Conservation (phyloP, 2,329 filamentous ascomycete genomes). For the Botrytis cinerea region DNA sequence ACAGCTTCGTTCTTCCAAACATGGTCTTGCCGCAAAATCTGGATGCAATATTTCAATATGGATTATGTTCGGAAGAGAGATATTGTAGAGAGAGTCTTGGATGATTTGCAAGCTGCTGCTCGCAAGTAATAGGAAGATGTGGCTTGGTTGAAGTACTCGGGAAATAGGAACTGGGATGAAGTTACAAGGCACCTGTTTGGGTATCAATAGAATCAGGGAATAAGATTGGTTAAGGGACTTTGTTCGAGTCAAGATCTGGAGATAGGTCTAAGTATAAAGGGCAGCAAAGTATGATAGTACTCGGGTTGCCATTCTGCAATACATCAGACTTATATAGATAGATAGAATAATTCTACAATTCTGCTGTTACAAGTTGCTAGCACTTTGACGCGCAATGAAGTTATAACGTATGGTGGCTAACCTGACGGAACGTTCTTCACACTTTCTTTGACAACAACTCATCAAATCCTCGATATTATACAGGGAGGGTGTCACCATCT, state of each 20-base stretch:
- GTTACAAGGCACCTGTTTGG: background rate
- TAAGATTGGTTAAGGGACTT: background rate
- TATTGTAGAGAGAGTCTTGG: constrained; percentile 10
- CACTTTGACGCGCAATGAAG: background rate
- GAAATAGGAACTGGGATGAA: background rate
- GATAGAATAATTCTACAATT: background rate
- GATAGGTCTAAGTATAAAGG: background rate
- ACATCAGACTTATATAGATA: background rate
- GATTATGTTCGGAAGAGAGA: background rate
- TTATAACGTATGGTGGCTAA: background rate
- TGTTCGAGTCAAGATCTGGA: no score
- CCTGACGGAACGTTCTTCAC: background rate
- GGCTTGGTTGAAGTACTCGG: no score
- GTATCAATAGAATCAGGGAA: background rate
- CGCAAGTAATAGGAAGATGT: background rate
- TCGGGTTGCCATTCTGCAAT: background rate
- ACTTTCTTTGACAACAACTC: background rate
- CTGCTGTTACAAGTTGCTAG: background rate
- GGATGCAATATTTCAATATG: constrained; percentile 8
- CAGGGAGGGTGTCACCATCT: background rate
- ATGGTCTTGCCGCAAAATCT: constrained; percentile 9
- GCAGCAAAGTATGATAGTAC: background rate
- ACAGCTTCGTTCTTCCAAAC: constrained; percentile 3
- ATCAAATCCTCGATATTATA: background rate
- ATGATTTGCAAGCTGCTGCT: constrained; percentile 9